Percentiles rank a stretch among this genome's conserved stretches.
These are phyloP conservation scores for Crithidia expoeki DNA, from an alignment of 208 protist species.

Conservation along the genomic window DNA sequence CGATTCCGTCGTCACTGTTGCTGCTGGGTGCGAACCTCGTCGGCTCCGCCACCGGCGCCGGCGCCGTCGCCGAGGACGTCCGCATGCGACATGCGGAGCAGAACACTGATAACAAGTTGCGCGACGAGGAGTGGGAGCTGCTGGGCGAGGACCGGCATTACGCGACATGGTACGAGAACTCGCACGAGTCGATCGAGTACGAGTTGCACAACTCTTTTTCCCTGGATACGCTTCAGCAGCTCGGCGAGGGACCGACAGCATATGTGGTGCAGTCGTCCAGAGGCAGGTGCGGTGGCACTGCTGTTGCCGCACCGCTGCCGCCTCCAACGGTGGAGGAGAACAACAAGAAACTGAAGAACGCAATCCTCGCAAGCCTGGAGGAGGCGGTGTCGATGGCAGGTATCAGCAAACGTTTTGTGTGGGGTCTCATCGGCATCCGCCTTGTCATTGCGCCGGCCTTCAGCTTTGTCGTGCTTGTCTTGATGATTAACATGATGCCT, in stretches of 20 bases:
- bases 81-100: slow-evolving; percentile 68
- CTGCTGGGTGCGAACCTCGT: slow-evolving; percentile 75
- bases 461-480: slow-evolving; percentile 52
- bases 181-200: slow-evolving; percentile 42
- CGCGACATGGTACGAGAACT: slow-evolving; percentile 39
- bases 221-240: slow-evolving; percentile 23
- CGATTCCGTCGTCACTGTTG: slow-evolving; percentile 76
- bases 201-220: slow-evolving; percentile 51
- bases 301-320: not conserved
- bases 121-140: slow-evolving; percentile 31
- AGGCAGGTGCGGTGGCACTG: not conserved
- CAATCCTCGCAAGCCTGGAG: slow-evolving; percentile 17
- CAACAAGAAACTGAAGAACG: slow-evolving; percentile 10
- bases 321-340: slow-evolving; percentile 5
- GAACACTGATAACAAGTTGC: slow-evolving; percentile 64
- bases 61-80: slow-evolving; percentile 2
- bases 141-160: slow-evolving; percentile 35
- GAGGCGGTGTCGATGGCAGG: slow-evolving; percentile 44
- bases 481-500: slow-evolving; percentile 42
- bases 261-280: slow-evolving; percentile 6
- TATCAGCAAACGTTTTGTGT: slow-evolving; percentile 60
- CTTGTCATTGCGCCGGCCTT: slow-evolving; percentile 65
- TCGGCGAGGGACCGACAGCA: slow-evolving; percentile 13
- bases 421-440: slow-evolving; percentile 57
- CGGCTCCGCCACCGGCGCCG: slow-evolving; percentile 26